Conservation (phyloP, 1,284 basidiomycete genomes). For the Ceratobasidium papillatum region DNA sequence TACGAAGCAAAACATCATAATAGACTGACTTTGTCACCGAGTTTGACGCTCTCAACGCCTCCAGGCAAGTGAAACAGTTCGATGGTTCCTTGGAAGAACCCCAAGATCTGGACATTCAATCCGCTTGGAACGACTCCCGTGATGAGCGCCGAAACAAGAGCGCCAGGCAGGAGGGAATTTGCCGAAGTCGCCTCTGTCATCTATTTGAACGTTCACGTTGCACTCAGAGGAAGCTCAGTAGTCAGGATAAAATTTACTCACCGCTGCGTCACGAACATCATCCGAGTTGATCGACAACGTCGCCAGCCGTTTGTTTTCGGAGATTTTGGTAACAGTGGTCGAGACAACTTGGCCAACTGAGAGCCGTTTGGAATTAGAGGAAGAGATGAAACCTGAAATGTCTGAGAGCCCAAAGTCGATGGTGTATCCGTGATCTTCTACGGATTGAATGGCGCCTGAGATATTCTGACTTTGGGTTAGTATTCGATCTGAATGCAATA, state of each 20-base stretch:
- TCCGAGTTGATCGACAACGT: constrained; percentile 64
- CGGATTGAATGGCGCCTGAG: constrained; percentile 79
- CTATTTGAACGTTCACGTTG: constrained; percentile 52
- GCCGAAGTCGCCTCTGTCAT: constrained; percentile 81
- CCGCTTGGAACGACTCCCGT: constrained; percentile 83
- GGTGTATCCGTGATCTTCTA: constrained; percentile 95
- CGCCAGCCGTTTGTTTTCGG: constrained; percentile 76
- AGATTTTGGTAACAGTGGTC: constrained; percentile 68
- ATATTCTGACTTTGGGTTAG: constrained; percentile 51
- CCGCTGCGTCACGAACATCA: constrained; percentile 61
- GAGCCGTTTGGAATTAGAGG: constrained; percentile 56
- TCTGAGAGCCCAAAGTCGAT: constrained; percentile 84
- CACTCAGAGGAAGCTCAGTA: too few relatives aligned
- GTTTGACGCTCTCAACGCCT: constrained; percentile 63
- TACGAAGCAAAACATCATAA: background rate
- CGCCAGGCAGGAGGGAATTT: constrained; percentile 86
- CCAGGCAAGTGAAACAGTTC: constrained; percentile 81
- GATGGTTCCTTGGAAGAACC: constrained; percentile 93
- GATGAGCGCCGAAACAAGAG: constrained; percentile 84
- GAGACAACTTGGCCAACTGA: constrained; percentile 72
- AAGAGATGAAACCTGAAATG: constrained; percentile 80
- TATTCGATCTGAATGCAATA: background rate
- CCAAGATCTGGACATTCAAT: constrained; percentile 89
- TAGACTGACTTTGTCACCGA: constrained; percentile 75
- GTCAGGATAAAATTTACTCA: constrained; percentile 51